phyloP scores from a whole-genome alignment of 768 basidiomycete genomes.

The Collybia mongolica region DNA sequence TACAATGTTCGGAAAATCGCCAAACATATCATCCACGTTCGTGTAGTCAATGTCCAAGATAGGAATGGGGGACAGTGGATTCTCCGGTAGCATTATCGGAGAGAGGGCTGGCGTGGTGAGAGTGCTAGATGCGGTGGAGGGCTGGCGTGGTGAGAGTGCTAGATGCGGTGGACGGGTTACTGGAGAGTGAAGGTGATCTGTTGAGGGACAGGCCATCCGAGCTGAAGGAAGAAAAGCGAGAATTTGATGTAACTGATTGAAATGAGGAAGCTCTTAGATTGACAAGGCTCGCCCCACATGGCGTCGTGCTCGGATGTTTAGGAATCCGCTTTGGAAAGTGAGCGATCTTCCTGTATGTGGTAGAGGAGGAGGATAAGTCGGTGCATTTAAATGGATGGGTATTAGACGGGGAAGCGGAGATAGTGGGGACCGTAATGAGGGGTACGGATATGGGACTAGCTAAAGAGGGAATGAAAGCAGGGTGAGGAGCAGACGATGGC shows the following conservation, averaged over 20 bases:
- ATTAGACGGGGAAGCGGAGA: not conserved
- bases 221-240: conserved; percentile 7
- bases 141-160: conserved; percentile 14
- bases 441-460: conserved; percentile 3
- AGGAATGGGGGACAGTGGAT: not conserved
- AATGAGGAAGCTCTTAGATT: conserved; percentile 7
- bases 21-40: conserved; percentile 1
- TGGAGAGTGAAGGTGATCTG: conserved; percentile 14
- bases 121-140: conserved; percentile 8
- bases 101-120: conserved; percentile 10
- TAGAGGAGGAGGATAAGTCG: no score
- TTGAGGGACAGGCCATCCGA: conserved; percentile 7
- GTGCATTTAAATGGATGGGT: not conserved
- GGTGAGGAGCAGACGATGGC: conserved; percentile 23
- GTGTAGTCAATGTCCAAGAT: conserved; percentile 10
- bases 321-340: conserved; percentile 25
- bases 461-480: conserved; percentile 18
- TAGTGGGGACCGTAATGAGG: conserved; percentile 7
- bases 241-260: conserved; percentile 9
- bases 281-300: conserved; percentile 10
- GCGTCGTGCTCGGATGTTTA: conserved; percentile 9
- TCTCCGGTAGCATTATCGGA: conserved; percentile 1
- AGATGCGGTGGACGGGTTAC: conserved; percentile 9
- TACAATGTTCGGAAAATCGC: not conserved
- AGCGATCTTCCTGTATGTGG: conserved; percentile 16